Evolutionary conservation across 2,329 filamentous ascomycete genomes (phyloP).

Genomic region (Talaromyces sp.): DNA sequence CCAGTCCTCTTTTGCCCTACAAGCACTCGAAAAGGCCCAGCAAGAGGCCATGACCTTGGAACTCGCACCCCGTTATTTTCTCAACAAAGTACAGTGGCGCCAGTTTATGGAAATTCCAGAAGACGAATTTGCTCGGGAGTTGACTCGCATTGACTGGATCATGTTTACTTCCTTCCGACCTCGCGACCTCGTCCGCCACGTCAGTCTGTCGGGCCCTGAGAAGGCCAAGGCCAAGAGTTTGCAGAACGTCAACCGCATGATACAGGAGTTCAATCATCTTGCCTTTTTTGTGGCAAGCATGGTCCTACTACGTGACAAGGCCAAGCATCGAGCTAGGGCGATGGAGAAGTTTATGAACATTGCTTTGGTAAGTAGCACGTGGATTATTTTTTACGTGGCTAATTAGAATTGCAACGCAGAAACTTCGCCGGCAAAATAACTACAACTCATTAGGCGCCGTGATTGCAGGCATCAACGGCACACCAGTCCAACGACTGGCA

Average conservation of each 20-base stretch:
- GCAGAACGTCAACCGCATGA: constrained; percentile 89
- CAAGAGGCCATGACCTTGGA: constrained; percentile 68
- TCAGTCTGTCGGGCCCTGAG: constrained; percentile 60
- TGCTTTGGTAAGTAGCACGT: constrained; percentile 47
- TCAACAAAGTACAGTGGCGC: constrained; percentile 84
- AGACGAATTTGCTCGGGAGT: constrained; percentile 80
- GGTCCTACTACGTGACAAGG: constrained; percentile 85
- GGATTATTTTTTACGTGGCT: constrained; percentile 5
- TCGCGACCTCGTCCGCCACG: constrained; percentile 86
- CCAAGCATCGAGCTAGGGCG: constrained; percentile 86
- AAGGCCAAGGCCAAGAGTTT: constrained; percentile 62
- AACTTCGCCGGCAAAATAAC: constrained; percentile 87
- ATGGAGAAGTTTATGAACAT: constrained; percentile 95
- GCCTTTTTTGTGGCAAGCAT: constrained; percentile 79
- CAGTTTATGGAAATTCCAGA: constrained; percentile 82
- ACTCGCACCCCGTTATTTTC: constrained; percentile 61
- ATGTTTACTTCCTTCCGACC: constrained; percentile 95
- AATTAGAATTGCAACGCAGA: constrained; percentile 38
- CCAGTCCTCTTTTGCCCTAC: constrained; percentile 36
- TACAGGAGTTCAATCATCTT: constrained; percentile 83
- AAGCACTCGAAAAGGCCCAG: constrained; percentile 66
- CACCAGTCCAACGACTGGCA: constrained; percentile 74
- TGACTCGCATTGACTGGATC: constrained; percentile 95
- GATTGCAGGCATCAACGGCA: constrained; percentile 85
- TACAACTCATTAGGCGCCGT: constrained; percentile 96